phyloP scores from a whole-genome alignment of 1,139 yeast genomes.

The Debaryomyces subglobosus region DNA sequence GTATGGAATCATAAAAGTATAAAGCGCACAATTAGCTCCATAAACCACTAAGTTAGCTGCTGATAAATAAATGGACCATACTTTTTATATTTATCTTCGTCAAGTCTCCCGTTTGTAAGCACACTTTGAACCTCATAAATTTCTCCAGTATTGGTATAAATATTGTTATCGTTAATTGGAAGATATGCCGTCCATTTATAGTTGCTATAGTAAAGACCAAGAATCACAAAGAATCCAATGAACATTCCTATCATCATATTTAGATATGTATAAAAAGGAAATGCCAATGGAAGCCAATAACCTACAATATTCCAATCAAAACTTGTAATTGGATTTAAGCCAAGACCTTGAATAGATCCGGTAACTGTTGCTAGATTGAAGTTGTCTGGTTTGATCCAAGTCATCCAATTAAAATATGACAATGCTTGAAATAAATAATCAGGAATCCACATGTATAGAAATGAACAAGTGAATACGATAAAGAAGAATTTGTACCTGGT shows the following conservation, averaged over 20 bases:
- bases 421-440: conserved; percentile 52
- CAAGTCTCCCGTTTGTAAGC: not conserved
- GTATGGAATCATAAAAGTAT: conserved; percentile 56
- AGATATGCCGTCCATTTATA: conserved; percentile 51
- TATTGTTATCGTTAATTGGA: conserved; percentile 52
- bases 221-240: conserved; percentile 41
- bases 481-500: conserved; percentile 52
- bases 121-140: not conserved
- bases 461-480: conserved; percentile 31
- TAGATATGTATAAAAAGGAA: conserved; percentile 49
- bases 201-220: conserved; percentile 54
- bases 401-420: conserved; percentile 61
- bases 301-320: conserved; percentile 46
- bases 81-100: not conserved
- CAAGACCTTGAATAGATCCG: conserved; percentile 55
- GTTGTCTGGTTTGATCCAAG: conserved; percentile 63
- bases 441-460: conserved; percentile 62
- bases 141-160: conserved; percentile 50
- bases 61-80: conserved; percentile 17
- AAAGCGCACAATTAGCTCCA: conserved; percentile 57
- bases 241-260: conserved; percentile 44
- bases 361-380: conserved; percentile 56
- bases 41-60: conserved; percentile 59
- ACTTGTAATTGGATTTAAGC: conserved; percentile 53
- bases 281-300: conserved; percentile 30